Conservation (phyloP, 495 filamentous ascomycete genomes). For the Tuber magnatum region DNA sequence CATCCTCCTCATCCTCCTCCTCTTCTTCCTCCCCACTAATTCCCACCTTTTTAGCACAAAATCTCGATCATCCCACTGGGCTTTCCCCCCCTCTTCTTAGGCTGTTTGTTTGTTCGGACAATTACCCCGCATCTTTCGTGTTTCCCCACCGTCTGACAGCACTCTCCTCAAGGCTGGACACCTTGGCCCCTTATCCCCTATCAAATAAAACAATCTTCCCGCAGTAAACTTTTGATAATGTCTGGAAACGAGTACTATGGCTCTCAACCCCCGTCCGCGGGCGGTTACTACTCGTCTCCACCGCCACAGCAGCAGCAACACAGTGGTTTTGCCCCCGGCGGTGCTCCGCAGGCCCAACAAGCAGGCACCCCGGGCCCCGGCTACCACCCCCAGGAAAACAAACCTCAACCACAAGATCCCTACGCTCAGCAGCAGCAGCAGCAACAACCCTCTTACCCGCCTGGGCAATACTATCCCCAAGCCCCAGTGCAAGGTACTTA, state of each 20-base stretch:
- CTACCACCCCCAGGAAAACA: slow-evolving; percentile 16
- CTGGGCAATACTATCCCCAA: slow-evolving; percentile 14
- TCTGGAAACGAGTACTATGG: slow-evolving; percentile 30
- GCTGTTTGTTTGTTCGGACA: neutral
- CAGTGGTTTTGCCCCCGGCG: slow-evolving; percentile 15
- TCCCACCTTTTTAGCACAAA: neutral
- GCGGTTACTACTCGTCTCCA: slow-evolving; percentile 1
- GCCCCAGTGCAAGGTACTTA: slow-evolving; percentile 18
- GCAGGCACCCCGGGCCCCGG: slow-evolving; percentile 14
- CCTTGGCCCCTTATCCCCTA: neutral
- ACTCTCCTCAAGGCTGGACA: neutral
- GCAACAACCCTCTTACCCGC: slow-evolving; percentile 3
- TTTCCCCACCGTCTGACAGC: neutral
- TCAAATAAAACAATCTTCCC: neutral
- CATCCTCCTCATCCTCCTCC: too few species aligned
- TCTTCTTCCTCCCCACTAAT: neutral
- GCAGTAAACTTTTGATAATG: slow-evolving; percentile 15
- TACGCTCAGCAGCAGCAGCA: slow-evolving; percentile 19
- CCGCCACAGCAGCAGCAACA: slow-evolving; percentile 21
- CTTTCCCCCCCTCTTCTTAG: neutral
- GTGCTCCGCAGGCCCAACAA: slow-evolving; percentile 20
- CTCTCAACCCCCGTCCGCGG: slow-evolving; percentile 19
- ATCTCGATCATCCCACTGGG: neutral
- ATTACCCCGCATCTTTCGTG: slow-evolving; percentile 27
- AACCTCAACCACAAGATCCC: slow-evolving; percentile 26